These are phyloP conservation scores for Litsea cubeba DNA, from an alignment of 164 flowering plant species.

Conservation along the genomic window DNA sequence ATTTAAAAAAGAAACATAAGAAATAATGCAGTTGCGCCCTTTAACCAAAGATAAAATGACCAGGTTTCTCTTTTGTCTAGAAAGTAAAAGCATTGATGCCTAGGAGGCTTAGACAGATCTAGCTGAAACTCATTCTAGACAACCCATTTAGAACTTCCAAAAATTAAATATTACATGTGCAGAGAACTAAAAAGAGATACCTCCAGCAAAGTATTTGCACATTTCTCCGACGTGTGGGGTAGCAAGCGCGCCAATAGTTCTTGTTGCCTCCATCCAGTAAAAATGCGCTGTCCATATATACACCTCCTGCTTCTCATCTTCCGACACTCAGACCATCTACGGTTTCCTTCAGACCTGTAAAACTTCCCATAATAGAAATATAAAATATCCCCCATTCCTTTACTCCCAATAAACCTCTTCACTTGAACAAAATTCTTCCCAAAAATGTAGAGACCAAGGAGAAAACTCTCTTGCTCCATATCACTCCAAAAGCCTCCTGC, in stretches of 20 bases:
- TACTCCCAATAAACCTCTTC: conserved; percentile 54
- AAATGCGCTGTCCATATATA: conserved; percentile 57
- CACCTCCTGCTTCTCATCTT: conserved; percentile 53
- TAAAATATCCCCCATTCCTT: conserved; percentile 57
- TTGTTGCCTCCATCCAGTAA: conserved; percentile 76
- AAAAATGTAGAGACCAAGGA: conserved; percentile 80
- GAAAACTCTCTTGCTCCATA: conserved; percentile 51
- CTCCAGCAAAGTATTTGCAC: conserved; percentile 43
- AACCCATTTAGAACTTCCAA: not conserved
- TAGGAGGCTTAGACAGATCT: not conserved
- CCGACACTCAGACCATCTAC: conserved; percentile 71
- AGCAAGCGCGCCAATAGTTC: conserved; percentile 68
- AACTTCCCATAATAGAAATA: conserved; percentile 78
- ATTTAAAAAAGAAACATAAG: no score
- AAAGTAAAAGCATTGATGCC: not conserved
- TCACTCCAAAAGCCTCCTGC: conserved; percentile 50
- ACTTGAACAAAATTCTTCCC: conserved; percentile 74
- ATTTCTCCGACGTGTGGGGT: conserved; percentile 41
- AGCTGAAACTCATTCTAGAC: not conserved
- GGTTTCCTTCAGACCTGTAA: conserved; percentile 46
- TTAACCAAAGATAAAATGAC: not conserved
- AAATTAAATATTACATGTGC: not conserved
- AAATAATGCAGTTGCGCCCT: not conserved
- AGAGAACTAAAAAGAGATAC: conserved; percentile 30
- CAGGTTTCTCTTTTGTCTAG: not conserved